Evolutionary conservation across 257 asterid species (phyloP), one percentile per base, ranked within the genome.

Genomic region (Haberlea rhodopensis): DNA sequence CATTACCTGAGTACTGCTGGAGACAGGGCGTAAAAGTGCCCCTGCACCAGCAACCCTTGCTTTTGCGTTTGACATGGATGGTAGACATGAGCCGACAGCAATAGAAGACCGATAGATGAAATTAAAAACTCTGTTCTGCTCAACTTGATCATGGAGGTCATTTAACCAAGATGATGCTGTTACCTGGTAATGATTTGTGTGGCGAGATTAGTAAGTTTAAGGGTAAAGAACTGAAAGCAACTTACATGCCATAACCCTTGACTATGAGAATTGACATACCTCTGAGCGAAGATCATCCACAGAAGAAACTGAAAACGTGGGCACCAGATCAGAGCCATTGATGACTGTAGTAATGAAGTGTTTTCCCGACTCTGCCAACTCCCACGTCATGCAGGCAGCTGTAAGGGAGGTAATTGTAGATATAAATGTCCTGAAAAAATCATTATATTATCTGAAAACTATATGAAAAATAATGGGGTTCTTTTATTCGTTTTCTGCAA

Each of bases 331-430:
- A 62, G 90, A 81, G 71, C 96, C 96, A 67, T 89, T 89, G 62
- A 86, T 78, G 68, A 86, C 75, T 59, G 94, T 82, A 51, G 95
- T 81, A 63, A 89, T 89, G 78, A 86, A 86, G 69, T 84, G 80
- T 62, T 86, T 82, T 60, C 96, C 92, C 10, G 95, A 89, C 68
- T 89, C 96, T 2, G 92, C 96, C 81, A 89, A 76, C 79, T 82
- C 96, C 88, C 85, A 82, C 27, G 95, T 89, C 95, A 89, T 86
- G 74, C 96, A 86, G 66, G 96, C 95, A 75, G 90, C 95, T 89
- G 78, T 45, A 70, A 28, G 34, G 32, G 37, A 62, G 70, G 46
- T 57, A 62, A 22, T 49, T 25, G 23, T 8, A 62, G 59, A 63
- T 49, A 68, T 26, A 37, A 65, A 66, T 56, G 48, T 13, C 48